These are phyloP conservation scores for Oidiodendron maius DNA, from an alignment of 495 filamentous ascomycete species.

Conservation along the genomic window DNA sequence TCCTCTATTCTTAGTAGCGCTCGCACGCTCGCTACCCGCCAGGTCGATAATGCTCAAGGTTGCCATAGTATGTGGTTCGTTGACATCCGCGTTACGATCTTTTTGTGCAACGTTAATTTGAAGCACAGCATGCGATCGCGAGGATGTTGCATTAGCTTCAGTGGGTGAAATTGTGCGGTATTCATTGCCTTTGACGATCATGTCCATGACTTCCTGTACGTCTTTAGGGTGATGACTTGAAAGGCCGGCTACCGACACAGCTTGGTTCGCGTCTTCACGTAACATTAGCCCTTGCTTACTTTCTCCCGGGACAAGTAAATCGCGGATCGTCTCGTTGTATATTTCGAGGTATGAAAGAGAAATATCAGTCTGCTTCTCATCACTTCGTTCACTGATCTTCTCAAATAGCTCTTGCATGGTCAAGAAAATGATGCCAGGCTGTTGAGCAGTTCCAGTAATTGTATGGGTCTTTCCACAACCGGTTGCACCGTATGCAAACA, in stretches of 20 bases:
- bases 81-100: constrained; percentile 86
- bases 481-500: constrained; percentile 97
- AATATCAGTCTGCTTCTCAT: constrained; percentile 83
- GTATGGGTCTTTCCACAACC: constrained; percentile 99
- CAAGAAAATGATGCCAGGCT: constrained; percentile 96
- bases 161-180: constrained; percentile 95
- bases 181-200: constrained; percentile 94
- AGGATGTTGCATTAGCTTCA: constrained; percentile 95
- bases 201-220: constrained; percentile 97
- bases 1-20: constrained; percentile 93
- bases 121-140: constrained; percentile 95
- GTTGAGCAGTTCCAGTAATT: constrained; percentile 88
- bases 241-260: constrained; percentile 86
- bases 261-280: constrained; percentile 89
- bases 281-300: constrained; percentile 87
- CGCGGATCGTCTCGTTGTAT: constrained; percentile 98
- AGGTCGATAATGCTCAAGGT: constrained; percentile 98
- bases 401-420: constrained; percentile 99
- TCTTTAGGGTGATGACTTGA: constrained; percentile 81
- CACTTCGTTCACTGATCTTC: constrained; percentile 76
- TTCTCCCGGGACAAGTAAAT: constrained; percentile 80
- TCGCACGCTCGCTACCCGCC: constrained; percentile 92
- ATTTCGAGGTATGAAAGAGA: constrained; percentile 97
- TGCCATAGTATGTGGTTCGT: constrained; percentile 95
- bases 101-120: constrained; percentile 95